Conservation (phyloP, 148 eudicot species). For the Agrostemma githago region DNA sequence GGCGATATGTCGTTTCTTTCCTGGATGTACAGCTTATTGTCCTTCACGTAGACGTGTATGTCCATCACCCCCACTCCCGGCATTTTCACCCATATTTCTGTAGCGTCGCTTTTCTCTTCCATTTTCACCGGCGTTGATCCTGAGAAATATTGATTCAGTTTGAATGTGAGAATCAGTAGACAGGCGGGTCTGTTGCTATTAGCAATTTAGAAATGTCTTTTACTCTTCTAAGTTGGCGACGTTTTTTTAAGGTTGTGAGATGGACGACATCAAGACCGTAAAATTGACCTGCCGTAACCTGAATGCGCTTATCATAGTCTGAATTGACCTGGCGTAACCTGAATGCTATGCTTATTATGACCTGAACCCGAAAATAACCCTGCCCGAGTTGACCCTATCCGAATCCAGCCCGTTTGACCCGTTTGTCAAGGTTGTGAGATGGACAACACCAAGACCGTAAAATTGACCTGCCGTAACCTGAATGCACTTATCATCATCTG, state of each 20-base stretch:
- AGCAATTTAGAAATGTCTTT: not conserved
- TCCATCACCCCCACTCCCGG: conserved; percentile 13
- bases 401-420: too few species aligned
- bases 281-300: too few species aligned
- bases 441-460: not conserved
- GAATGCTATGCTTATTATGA: too few species aligned
- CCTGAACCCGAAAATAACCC: too few species aligned
- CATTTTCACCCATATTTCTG: conserved; percentile 12
- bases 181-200: too few species aligned
- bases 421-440: not conserved
- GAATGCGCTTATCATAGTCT: too few species aligned
- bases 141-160: conserved; percentile 2
- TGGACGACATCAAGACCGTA: not conserved
- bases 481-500: too few species aligned
- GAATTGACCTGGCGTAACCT: too few species aligned
- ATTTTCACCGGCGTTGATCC: not conserved
- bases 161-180: not conserved
- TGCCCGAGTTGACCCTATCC: too few species aligned
- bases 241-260: not conserved
- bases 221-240: not conserved
- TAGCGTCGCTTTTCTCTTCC: not conserved
- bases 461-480: too few species aligned
- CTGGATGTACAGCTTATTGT: conserved; percentile 12
- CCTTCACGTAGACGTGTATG: conserved; percentile 11
- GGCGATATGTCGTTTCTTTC: conserved; percentile 10